A percentile compares a stretch with the other conserved stretches of the same genome.
These are phyloP conservation scores for Zoysia japonica DNA, from an alignment of 176 grass and related monocot genomes.

Conservation along the genomic window DNA sequence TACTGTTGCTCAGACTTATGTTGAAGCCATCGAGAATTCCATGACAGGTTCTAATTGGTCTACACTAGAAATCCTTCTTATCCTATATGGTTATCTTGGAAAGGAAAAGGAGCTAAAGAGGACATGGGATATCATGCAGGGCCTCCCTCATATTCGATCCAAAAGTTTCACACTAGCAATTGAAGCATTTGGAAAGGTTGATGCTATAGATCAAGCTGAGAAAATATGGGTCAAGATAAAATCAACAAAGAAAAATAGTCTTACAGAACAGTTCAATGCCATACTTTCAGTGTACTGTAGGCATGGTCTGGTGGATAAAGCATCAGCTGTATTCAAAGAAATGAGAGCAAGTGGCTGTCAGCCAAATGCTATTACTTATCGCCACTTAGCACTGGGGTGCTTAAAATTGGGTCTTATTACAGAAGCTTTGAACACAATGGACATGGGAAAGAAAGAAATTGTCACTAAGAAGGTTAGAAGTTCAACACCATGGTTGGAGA, in stretches of 20 bases:
- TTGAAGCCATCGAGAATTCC: slow-evolving; percentile 77
- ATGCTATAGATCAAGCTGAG: slow-evolving; percentile 55
- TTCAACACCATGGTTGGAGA: slow-evolving; percentile 95
- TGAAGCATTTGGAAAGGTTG: slow-evolving; percentile 81
- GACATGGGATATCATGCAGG: slow-evolving; percentile 67
- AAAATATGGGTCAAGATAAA: slow-evolving; percentile 71
- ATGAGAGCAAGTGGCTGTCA: slow-evolving; percentile 74
- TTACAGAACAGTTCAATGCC: slow-evolving; percentile 79
- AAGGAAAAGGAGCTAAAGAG: slow-evolving; percentile 68
- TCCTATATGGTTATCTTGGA: slow-evolving; percentile 77
- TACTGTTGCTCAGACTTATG: slow-evolving; percentile 69
- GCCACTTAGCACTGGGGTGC: slow-evolving; percentile 79
- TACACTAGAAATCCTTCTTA: slow-evolving; percentile 86
- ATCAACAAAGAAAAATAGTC: slow-evolving; percentile 51
- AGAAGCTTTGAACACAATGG: slow-evolving; percentile 78
- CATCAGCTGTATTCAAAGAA: slow-evolving; percentile 76
- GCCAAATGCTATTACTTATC: slow-evolving; percentile 90
- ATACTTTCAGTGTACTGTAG: slow-evolving; percentile 84
- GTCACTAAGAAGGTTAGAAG: slow-evolving; percentile 60
- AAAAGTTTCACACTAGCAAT: slow-evolving; percentile 82
- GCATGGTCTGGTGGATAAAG: slow-evolving; percentile 73
- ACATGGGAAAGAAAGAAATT: slow-evolving; percentile 64
- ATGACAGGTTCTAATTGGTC: slow-evolving; percentile 87
- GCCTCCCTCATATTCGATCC: slow-evolving; percentile 64
- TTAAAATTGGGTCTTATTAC: slow-evolving; percentile 76